Base-by-base conservation (phyloP, 2,329 filamentous ascomycete species). In the Blastomyces emzantsi region DNA sequence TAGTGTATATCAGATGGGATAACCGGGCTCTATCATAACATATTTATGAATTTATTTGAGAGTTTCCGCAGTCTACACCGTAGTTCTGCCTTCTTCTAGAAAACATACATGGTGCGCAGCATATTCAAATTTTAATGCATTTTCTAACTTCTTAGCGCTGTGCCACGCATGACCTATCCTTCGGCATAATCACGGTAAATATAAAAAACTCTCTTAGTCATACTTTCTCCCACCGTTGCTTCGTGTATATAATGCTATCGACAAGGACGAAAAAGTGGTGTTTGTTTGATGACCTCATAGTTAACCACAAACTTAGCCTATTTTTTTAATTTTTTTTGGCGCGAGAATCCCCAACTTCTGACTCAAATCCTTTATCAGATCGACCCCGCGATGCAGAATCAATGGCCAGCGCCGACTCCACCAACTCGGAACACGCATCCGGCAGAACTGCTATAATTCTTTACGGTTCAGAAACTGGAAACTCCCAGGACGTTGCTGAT, bases 401-500 rank as follows among this genome's bases (percentile, higher is more conserved):
- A 51, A 65, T 65, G 60, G 58, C 58, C 36, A 33, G 25, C 36
- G 62, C 64, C 43, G 49, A 57, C 36, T 63, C 61, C 52, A 57
- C 45, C 45, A 51, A 22, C 22, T 22, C 47, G 55, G 61, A 64
- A 45, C 15, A 36, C 22, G 30, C 28, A 39, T 61, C 60, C 60
- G 64, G n/a, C n/a, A 49, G 62, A 63, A 65, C 67, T 67, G 85
- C 83, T 61, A 83, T 96, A 68, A 82, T 99, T 64, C 82, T 96
- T 43, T 99, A 96, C 77, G 94, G 91, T 63, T 95, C 93, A 49
- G 94, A 99, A 79, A 97, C 92, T 28, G 94, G 94, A 63, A 97
- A 94, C 72, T 88, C 91, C 62, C 90, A 96, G 76, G 93, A 97
- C 76, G 85, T 93, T 67, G 93, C 94, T 25, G 87, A 91, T 71